Evolutionary conservation across 768 basidiomycete genomes (phyloP), one percentile per base, ranked within the genome.

Genomic region (Trametes meyenii): DNA sequence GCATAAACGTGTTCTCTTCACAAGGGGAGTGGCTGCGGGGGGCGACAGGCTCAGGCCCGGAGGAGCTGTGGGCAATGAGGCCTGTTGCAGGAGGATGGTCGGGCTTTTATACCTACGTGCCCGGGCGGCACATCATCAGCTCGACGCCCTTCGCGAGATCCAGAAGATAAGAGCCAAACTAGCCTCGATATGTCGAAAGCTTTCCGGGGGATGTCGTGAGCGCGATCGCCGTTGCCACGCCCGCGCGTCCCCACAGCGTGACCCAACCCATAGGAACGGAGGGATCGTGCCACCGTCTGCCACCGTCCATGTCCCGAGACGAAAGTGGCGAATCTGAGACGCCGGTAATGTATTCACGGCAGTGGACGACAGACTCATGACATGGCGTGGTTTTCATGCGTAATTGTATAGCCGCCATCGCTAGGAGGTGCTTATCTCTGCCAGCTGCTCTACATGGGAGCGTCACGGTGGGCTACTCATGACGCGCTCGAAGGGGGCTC

Each of bases 141-240:
- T 26, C 39, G 50, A 42, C 48, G 57, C 49, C 49, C 40, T 50
- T 42, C 57, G 42, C 19, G 19, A 42, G 57, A 51, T 50, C 40
- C n/a, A 35, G 38, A 16, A 23, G 46, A 57, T 49, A 49, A 57
- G 55, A 49, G n/a, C 26, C n/a, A n/a, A 44, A 19, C 57, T 58
- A 58, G 19, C 49, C 57, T 58, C 49, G 40, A 51, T 58, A 50
- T 58, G 57, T 58, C 57, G 46, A 58, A 50, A 58, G 40, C 38
- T 11, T 50, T 35, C 57, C 57, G 21, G 35, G 26, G 29, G 12
- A n/a, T 23, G 36, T 40, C 39, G 55, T 24, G 35, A 14, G 44
- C 45, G 45, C 55, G 46, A 40, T 48, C 11, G 45, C 52, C 16
- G 46, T 56, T 35, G 35, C 55, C 42, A 46, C 21, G 35, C 12